Percentiles rank a stretch among this genome's conserved stretches.
These are phyloP conservation scores for Penicillium sp. DNA, from an alignment of 2,329 filamentous ascomycete species.

Conservation along the genomic window DNA sequence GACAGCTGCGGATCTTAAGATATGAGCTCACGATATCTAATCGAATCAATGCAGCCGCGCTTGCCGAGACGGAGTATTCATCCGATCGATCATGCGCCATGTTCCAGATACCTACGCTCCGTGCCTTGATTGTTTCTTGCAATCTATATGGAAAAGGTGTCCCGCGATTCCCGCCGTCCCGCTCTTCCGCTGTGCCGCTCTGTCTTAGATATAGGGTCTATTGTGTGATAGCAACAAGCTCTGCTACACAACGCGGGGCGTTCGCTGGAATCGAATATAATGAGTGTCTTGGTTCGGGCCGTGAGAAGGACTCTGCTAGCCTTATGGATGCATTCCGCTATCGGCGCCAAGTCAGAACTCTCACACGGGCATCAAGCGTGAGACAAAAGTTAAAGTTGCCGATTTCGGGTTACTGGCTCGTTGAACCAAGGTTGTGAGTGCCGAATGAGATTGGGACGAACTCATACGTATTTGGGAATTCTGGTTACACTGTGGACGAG, in stretches of 20 bases:
- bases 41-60: neutral
- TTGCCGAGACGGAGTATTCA: neutral
- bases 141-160: neutral
- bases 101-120: no score
- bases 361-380: neutral
- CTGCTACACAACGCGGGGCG: neutral
- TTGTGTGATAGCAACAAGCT: neutral
- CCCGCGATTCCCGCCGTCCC: constrained; percentile 2
- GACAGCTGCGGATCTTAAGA: neutral
- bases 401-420: constrained; percentile 1
- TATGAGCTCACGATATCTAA: neutral
- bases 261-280: neutral
- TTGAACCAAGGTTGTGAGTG: constrained; percentile 15
- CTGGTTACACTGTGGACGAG: constrained; percentile 17
- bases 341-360: neutral
- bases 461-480: constrained; percentile 5
- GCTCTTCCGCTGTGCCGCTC: neutral
- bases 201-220: neutral
- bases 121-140: neutral
- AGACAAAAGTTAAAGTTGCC: neutral
- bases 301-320: neutral
- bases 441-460: constrained; percentile 7
- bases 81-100: neutral
- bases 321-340: neutral
- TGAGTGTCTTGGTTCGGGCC: neutral